Evolutionary conservation across 2,329 filamentous ascomycete genomes (phyloP), one percentile per base, ranked within the genome.

Genomic region (Xylaria sp.): DNA sequence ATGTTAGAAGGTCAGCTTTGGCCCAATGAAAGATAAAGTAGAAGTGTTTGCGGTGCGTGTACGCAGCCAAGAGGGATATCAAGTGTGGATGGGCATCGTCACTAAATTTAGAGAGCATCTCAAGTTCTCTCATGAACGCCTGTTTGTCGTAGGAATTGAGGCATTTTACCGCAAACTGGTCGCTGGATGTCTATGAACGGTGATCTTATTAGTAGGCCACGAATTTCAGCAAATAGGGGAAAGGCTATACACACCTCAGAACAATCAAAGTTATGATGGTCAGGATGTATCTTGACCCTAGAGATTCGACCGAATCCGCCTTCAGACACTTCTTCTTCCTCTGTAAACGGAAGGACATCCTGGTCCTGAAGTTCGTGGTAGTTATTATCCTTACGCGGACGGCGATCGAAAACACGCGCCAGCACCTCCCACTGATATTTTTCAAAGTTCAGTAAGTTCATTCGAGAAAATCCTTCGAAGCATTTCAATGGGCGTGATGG

Each of bases 41-140:
- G 12, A 30, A 53, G 9, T 11, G 17, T 8, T n/a, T 32, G 21
- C 12, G 50, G 9, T 53, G 50, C 12, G 1, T 53, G 21, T 53
- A 53, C 24, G 50, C 24, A 30, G 50, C 50, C 24, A 53, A n/a
- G 50, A 53, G 50, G 50, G 50, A 53, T 30, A 53, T 53, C 24
- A 53, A 14, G 50, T 53, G 21, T 4, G 27, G 50, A 19, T 53
- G 50, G 7, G 21, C 14, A n/a, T 53, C 24, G 12, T 27, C n/a
- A n/a, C n/a, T n/a, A n/a, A n/a, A n/a, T n/a, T n/a, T n/a, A n/a
- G n/a, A n/a, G n/a, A n/a, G n/a, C n/a, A n/a, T n/a, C n/a, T n/a
- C n/a, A n/a, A n/a, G 24, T 30, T 53, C 50, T n/a, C 11, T 19
- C 9, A 11, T 14, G 50, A 53, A 32, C 12, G 7, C 27, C 4